Conservation (phyloP, 106 monocot genomes). For the Phalaenopsis aphrodite region DNA sequence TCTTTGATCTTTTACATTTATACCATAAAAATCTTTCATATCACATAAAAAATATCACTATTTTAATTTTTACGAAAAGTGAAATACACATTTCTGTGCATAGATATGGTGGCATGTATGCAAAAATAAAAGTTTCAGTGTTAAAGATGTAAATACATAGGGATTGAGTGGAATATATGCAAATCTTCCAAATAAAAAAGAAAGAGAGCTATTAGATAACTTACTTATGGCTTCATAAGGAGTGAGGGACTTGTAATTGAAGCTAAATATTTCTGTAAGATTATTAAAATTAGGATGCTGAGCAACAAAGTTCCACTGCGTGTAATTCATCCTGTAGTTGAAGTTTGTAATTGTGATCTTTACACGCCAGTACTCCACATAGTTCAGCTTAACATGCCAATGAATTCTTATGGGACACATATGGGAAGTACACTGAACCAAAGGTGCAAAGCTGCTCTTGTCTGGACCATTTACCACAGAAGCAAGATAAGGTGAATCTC, state of each 20-base stretch:
- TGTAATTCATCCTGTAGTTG: slow-evolving; percentile 70
- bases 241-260: slow-evolving; percentile 49
- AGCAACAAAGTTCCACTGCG: slow-evolving; percentile 56
- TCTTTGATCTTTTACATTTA: too few species aligned
- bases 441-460: slow-evolving; percentile 38
- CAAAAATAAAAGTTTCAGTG: too few species aligned
- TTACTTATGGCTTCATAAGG: slow-evolving; percentile 55
- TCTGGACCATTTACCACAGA: slow-evolving; percentile 43
- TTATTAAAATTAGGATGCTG: slow-evolving; percentile 70
- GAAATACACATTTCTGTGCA: too few species aligned
- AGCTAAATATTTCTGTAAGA: slow-evolving; percentile 49
- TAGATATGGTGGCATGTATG: too few species aligned
- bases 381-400: slow-evolving; percentile 73
- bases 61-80: too few species aligned
- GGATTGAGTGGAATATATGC: too few species aligned
- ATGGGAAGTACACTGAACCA: slow-evolving; percentile 64
- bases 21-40: too few species aligned
- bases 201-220: not conserved
- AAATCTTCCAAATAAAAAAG: not conserved
- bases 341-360: slow-evolving; percentile 63
- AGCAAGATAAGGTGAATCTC: slow-evolving; percentile 50
- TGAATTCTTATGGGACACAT: slow-evolving; percentile 69
- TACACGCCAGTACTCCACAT: slow-evolving; percentile 56
- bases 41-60: too few species aligned
- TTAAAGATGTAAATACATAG: too few species aligned